phyloP scores from a whole-genome alignment of 2,329 filamentous ascomycete species.

The Fusarium begoniae region DNA sequence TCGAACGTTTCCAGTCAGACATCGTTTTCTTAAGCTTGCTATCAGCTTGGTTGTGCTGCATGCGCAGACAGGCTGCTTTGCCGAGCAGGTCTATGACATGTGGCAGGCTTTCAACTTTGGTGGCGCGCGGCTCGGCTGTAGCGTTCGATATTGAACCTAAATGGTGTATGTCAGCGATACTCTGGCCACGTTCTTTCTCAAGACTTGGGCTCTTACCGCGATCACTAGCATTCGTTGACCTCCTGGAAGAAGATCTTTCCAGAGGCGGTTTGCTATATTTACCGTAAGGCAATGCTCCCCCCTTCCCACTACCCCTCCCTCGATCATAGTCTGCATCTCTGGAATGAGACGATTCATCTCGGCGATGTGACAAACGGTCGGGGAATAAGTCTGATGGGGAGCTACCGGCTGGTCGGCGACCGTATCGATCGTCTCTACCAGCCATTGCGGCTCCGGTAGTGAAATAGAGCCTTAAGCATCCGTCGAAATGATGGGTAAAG shows the following conservation, averaged over 20 bases:
- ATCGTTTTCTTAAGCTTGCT: slow-evolving; percentile 26
- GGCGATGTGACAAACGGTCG: slow-evolving; percentile 12
- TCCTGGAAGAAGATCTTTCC: slow-evolving; percentile 1
- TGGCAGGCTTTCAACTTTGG: slow-evolving; percentile 2
- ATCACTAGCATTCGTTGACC: slow-evolving; percentile 9
- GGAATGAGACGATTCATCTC: slow-evolving; percentile 9
- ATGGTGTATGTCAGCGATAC: neutral
- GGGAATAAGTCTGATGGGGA: slow-evolving; percentile 1
- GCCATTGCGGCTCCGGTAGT: slow-evolving; percentile 35
- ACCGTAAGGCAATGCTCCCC: neutral
- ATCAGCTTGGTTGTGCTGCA: slow-evolving; percentile 25
- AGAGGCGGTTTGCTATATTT: neutral
- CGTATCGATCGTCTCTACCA: slow-evolving; percentile 28
- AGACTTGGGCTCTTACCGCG: slow-evolving; percentile 22
- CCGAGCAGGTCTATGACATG: slow-evolving; percentile 33
- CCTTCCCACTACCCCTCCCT: slow-evolving; percentile 5
- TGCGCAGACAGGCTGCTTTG: slow-evolving; percentile 34
- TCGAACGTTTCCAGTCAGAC: slow-evolving; percentile 24
- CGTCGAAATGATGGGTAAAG: neutral
- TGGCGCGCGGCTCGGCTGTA: neutral
- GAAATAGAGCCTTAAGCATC: slow-evolving; percentile 19
- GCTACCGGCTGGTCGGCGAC: slow-evolving; percentile 10
- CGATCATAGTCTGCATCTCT: slow-evolving; percentile 1
- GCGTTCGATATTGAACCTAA: neutral
- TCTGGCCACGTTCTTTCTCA: neutral